These are phyloP conservation scores for Sophora flavescens DNA, from an alignment of 306 rosid genomes.

Conservation along the genomic window DNA sequence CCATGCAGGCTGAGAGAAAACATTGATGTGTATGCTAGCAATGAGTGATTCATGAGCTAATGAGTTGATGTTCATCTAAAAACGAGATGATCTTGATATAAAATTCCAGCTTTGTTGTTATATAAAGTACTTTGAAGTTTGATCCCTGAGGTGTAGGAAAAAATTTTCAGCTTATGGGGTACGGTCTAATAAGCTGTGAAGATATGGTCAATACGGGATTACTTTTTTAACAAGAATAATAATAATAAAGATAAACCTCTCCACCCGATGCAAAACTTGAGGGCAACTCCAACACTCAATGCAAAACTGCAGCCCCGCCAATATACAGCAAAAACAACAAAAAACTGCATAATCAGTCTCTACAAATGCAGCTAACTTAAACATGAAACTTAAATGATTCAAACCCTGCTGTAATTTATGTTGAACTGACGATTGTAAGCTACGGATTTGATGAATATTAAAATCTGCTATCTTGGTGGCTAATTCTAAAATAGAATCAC, in stretches of 20 bases:
- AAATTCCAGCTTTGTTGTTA: too few species aligned
- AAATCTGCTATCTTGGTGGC: constrained; percentile 40
- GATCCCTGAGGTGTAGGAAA: background rate
- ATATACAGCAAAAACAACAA: constrained; percentile 43
- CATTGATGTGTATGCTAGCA: too few species aligned
- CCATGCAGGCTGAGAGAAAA: too few species aligned
- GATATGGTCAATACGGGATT: constrained; percentile 5
- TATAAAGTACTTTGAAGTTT: background rate
- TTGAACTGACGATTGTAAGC: constrained; percentile 49
- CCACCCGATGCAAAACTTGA: constrained; percentile 10
- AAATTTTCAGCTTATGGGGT: constrained; percentile 21
- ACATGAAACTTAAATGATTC: constrained; percentile 32
- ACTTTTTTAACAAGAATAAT: background rate
- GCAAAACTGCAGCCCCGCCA: constrained; percentile 45
- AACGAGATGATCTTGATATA: too few species aligned
- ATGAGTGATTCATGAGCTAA: too few species aligned
- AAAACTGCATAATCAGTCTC: constrained; percentile 34
- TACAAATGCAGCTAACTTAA: constrained; percentile 33
- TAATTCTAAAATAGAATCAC: constrained; percentile 40
- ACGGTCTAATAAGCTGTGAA: constrained; percentile 31
- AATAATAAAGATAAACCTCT: constrained; percentile 11
- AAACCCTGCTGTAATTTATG: constrained; percentile 17
- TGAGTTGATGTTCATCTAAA: too few species aligned
- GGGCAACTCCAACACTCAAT: constrained; percentile 38
- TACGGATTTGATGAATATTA: constrained; percentile 33